phyloP scores from a whole-genome alignment of 352 stramenopile genomes.

The Pythium myriotylum region DNA sequence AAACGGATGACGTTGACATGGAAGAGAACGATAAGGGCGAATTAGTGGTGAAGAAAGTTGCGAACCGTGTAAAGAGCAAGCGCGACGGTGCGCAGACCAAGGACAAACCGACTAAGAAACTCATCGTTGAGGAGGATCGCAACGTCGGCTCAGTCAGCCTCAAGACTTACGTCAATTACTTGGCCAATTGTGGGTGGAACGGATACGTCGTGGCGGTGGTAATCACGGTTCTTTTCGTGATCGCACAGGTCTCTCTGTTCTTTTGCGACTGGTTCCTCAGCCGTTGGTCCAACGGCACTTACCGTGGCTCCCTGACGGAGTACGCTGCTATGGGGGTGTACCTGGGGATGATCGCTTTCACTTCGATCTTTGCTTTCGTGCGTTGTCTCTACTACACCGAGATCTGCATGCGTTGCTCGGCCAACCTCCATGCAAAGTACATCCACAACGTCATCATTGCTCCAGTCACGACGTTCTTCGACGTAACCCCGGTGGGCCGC shows the following conservation, averaged over 20 bases:
- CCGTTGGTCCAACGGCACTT: slow-evolving; percentile 41
- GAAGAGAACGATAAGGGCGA: not conserved
- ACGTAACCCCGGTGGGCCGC: slow-evolving; percentile 36
- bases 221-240: slow-evolving; percentile 39
- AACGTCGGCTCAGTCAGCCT: slow-evolving; percentile 38
- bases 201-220: slow-evolving; percentile 26
- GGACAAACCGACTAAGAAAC: slow-evolving; percentile 29
- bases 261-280: slow-evolving; percentile 60
- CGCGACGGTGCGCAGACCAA: not conserved
- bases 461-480: slow-evolving; percentile 40
- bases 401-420: slow-evolving; percentile 49
- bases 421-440: slow-evolving; percentile 45
- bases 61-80: slow-evolving; percentile 3
- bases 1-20: not conserved
- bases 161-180: slow-evolving; percentile 55
- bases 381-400: slow-evolving; percentile 53
- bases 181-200: slow-evolving; percentile 50
- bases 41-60: slow-evolving; percentile 3
- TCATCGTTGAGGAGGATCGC: slow-evolving; percentile 47
- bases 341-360: slow-evolving; percentile 35
- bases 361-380: slow-evolving; percentile 37
- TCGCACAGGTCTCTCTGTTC: slow-evolving; percentile 49
- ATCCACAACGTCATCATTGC: slow-evolving; percentile 41
- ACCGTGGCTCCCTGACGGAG: slow-evolving; percentile 31
- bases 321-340: slow-evolving; percentile 44